Evolutionary conservation across 108 stramenopile species (phyloP).

Genomic region (Tribonema minus): DNA sequence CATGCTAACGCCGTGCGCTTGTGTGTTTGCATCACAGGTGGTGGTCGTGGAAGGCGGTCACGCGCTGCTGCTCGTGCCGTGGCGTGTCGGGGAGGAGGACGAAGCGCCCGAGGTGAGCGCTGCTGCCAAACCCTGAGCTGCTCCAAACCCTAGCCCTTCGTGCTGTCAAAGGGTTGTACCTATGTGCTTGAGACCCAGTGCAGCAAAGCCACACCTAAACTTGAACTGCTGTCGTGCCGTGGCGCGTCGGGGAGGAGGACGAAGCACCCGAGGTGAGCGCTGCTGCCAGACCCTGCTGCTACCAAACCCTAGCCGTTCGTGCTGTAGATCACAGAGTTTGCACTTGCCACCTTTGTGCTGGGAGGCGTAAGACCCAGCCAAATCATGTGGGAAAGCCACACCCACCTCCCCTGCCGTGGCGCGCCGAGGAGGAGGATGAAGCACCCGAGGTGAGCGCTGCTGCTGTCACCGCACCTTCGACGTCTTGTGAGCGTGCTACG

Average conservation of each 20-base stretch:
- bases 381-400: too few relatives aligned
- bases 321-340: too few relatives aligned
- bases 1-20: too few relatives aligned
- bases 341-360: too few relatives aligned
- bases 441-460: not conserved
- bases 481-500: too few relatives aligned
- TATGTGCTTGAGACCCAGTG: not conserved
- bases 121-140: too few relatives aligned
- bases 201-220: not conserved
- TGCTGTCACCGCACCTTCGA: too few relatives aligned
- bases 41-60: constrained; percentile 43
- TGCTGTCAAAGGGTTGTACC: not conserved
- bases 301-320: not conserved
- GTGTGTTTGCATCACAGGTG: constrained; percentile 17
- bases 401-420: too few relatives aligned
- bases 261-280: not conserved
- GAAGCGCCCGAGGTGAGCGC: not conserved
- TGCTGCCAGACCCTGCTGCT: not conserved
- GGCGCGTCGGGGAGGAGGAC: not conserved
- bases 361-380: too few relatives aligned
- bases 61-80: constrained; percentile 47
- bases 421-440: not conserved
- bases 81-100: not conserved
- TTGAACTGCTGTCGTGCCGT: constrained; percentile 44
- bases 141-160: too few relatives aligned